phyloP scores from a whole-genome alignment of 129 eudicot species.

The Daucus carota region DH1_v3.0 NC_030386.2:32165501-32166000 shows the following conservation, averaged over 20 bases:
- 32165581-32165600: not conserved
- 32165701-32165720: not conserved
- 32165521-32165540: not conserved
- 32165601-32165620: constrained; percentile 22
- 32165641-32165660: constrained; percentile 82
- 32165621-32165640: constrained; percentile 78
- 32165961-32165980: not conserved
- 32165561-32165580: not conserved
- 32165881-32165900: constrained; percentile 1
- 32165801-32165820: constrained; percentile 96
- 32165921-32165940: not conserved
- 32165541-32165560: not conserved
- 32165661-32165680: constrained; percentile 92
- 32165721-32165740: not conserved
- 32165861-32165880: constrained; percentile 18
- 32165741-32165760: not conserved
- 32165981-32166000: not conserved
- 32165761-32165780: not conserved
- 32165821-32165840: constrained; percentile 76
- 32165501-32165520: not conserved
- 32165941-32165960: not conserved
- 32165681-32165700: constrained; percentile 10
- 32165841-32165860: constrained; percentile 77
- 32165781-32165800: constrained; percentile 18
- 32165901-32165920: not conserved